phyloP scores from a whole-genome alignment of 1,284 basidiomycete genomes.

The Moesziomyces globuligerus region DNA sequence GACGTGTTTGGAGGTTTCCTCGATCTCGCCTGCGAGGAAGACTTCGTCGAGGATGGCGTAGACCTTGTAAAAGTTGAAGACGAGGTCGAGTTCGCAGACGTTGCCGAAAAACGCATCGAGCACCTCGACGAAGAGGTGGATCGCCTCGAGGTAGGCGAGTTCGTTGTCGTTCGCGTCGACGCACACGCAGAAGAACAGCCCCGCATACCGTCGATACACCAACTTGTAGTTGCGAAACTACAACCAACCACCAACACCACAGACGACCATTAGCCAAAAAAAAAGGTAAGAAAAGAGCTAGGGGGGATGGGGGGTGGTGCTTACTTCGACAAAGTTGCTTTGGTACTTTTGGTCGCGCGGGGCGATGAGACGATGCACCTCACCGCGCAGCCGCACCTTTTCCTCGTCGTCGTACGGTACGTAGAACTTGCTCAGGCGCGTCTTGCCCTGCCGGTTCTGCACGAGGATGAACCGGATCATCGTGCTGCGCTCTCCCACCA shows the following conservation, averaged over 20 bases:
- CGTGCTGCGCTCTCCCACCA: too few species aligned
- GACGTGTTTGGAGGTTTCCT: slow-evolving; percentile 96
- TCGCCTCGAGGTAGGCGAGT: slow-evolving; percentile 93
- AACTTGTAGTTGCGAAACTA: slow-evolving; percentile 61
- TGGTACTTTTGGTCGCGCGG: slow-evolving; percentile 99
- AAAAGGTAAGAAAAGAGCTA: background rate
- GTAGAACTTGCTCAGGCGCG: slow-evolving; percentile 95
- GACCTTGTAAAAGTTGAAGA: slow-evolving; percentile 99
- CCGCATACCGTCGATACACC: slow-evolving; percentile 75
- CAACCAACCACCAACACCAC: background rate
- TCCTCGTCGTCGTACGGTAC: slow-evolving; percentile 73
- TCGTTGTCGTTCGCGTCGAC: slow-evolving; percentile 99
- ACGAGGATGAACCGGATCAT: slow-evolving; percentile 96
- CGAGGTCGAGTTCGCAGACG: slow-evolving; percentile 93
- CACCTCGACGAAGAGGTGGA: slow-evolving; percentile 98
- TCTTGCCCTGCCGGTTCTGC: slow-evolving; percentile 97
- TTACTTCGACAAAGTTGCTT: slow-evolving; percentile 97
- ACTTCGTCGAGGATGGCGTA: slow-evolving; percentile 98
- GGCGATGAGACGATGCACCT: slow-evolving; percentile 93
- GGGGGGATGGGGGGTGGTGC: slow-evolving; percentile 46
- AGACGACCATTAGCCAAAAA: background rate
- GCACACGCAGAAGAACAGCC: slow-evolving; percentile 87
- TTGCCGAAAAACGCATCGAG: slow-evolving; percentile 98
- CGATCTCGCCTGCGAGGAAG: slow-evolving; percentile 97
- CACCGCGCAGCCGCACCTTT: slow-evolving; percentile 88